These are phyloP conservation scores for Schizochytrium sp. DNA, from an alignment of 108 stramenopile species.

Conservation along the genomic window DNA sequence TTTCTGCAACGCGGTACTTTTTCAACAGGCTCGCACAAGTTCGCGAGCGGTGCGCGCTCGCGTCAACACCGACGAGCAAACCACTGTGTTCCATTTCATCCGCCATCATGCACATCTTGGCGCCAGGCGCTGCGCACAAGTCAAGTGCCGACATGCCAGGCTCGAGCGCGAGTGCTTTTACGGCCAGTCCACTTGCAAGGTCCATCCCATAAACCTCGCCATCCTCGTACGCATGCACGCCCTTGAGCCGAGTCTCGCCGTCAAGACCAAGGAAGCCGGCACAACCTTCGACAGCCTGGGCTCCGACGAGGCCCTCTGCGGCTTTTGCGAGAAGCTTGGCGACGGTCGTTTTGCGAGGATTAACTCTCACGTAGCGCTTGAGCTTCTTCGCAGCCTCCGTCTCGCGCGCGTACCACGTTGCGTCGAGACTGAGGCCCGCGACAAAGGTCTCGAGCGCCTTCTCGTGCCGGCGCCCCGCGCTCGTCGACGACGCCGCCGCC, in stretches of 20 bases:
- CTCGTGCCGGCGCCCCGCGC: too few relatives aligned
- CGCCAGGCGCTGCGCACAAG: conserved; percentile 77
- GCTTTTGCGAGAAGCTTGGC: too few relatives aligned
- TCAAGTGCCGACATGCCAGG: conserved; percentile 60
- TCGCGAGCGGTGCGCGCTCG: conserved; percentile 52
- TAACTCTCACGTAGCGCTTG: too few relatives aligned
- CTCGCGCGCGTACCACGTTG: too few relatives aligned
- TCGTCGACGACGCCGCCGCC: too few relatives aligned
- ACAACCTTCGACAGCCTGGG: conserved; percentile 59
- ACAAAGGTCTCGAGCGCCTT: too few relatives aligned
- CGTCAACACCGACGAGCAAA: conserved; percentile 65
- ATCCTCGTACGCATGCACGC: not conserved
- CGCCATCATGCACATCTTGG: conserved; percentile 68
- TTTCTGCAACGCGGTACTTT: conserved; percentile 61
- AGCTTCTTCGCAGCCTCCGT: too few relatives aligned
- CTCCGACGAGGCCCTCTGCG: not conserved
- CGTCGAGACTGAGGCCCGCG: too few relatives aligned
- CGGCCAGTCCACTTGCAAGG: conserved; percentile 72
- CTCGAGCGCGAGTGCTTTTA: conserved; percentile 50
- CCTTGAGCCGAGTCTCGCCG: not conserved
- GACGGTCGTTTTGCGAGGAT: too few relatives aligned
- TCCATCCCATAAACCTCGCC: conserved; percentile 70
- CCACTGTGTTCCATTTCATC: conserved; percentile 38
- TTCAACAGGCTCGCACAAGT: conserved; percentile 62
- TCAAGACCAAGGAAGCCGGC: not conserved